Percentiles rank a stretch among this genome's conserved stretches.
These are phyloP conservation scores for Andrographis paniculata DNA, from an alignment of 305 asterid species.

Conservation along the genomic window DNA sequence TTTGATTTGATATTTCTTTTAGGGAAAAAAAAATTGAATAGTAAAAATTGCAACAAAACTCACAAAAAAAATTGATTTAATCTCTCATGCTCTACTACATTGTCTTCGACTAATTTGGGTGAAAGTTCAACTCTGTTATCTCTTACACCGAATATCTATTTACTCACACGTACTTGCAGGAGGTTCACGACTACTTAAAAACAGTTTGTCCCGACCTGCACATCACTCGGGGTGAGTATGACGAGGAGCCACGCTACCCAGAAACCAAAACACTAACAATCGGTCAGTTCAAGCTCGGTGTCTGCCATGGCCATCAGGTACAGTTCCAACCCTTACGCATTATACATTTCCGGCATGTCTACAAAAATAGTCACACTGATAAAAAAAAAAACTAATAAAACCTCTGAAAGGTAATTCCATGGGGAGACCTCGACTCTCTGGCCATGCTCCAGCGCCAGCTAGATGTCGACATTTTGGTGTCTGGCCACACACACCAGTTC, in stretches of 20 bases:
- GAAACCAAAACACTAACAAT: slow-evolving; percentile 87
- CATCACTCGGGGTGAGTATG: slow-evolving; percentile 90
- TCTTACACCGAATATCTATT: not conserved
- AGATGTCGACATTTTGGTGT: slow-evolving; percentile 93
- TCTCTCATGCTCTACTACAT: no score
- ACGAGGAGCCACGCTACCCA: slow-evolving; percentile 84
- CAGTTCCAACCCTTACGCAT: slow-evolving; percentile 7
- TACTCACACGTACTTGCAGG: slow-evolving; percentile 36
- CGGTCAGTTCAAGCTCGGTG: slow-evolving; percentile 95
- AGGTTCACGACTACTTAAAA: slow-evolving; percentile 91
- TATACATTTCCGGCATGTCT: not conserved
- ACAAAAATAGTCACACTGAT: not conserved
- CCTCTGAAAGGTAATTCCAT: slow-evolving; percentile 80
- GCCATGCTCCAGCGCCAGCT: slow-evolving; percentile 99
- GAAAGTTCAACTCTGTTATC: not conserved
- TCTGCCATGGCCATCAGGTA: slow-evolving; percentile 99
- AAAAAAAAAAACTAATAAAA: no score
- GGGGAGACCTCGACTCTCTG: slow-evolving; percentile 95
- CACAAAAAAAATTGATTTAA: no score
- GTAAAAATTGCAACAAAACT: no score
- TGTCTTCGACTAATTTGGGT: no score
- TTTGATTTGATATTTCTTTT: no score
- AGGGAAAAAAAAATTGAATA: no score
- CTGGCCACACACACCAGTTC: slow-evolving; percentile 95
- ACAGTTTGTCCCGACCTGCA: slow-evolving; percentile 86